Percentiles rank a stretch among this genome's conserved stretches.
These are phyloP conservation scores for Carex arenaria DNA, from an alignment of 202 grass and related monocot species.

Conservation along the genomic window DNA sequence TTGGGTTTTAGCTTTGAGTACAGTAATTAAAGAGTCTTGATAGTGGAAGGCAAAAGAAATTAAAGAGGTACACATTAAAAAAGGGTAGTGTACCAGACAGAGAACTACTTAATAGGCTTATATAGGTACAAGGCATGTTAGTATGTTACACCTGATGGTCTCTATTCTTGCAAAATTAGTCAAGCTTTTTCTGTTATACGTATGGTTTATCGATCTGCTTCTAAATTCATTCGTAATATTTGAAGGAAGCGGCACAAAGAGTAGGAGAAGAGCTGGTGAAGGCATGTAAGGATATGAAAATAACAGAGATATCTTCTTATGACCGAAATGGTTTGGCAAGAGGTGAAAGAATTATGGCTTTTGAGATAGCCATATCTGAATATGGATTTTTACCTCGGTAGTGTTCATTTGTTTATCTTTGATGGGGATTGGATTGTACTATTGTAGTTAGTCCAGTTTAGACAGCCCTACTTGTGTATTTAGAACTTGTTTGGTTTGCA, in stretches of 20 bases:
- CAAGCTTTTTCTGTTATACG: not conserved
- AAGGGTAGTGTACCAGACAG: not conserved
- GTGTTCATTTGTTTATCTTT: not conserved
- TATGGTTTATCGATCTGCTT: not conserved
- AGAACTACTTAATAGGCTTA: not conserved
- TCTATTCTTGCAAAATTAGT: not conserved
- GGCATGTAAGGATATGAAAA: conserved; percentile 50
- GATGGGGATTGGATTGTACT: not conserved
- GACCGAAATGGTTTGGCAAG: conserved; percentile 76
- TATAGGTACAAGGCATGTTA: not conserved
- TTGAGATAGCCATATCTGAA: conserved; percentile 53
- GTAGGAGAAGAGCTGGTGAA: conserved; percentile 73
- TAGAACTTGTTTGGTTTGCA: not conserved
- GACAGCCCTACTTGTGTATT: not conserved
- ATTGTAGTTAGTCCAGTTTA: not conserved
- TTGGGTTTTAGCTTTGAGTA: not conserved
- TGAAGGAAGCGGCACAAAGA: conserved; percentile 61
- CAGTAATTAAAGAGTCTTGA: not conserved
- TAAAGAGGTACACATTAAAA: not conserved
- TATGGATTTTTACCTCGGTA: conserved; percentile 53
- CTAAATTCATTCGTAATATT: not conserved
- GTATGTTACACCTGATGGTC: not conserved
- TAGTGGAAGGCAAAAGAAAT: not conserved
- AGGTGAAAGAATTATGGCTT: conserved; percentile 76
- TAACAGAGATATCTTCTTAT: conserved; percentile 72